Base-by-base conservation (phyloP, 1,139 yeast genomes). In the Nakaseomyces nivariensis region DNA sequence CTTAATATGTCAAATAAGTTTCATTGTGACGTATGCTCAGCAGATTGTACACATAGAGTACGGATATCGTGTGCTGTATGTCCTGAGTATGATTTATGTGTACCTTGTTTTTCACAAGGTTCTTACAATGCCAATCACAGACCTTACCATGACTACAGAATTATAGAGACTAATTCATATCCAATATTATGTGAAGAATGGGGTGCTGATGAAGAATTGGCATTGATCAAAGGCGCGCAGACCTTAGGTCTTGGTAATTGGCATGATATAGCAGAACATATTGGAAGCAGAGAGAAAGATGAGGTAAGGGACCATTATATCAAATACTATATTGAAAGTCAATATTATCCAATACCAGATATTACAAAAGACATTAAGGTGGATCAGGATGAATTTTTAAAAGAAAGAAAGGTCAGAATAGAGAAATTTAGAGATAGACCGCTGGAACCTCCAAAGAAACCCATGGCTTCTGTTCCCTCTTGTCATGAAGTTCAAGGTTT, bases 161-260 rank as follows among this genome's bases (percentile, higher is more conserved):
- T 92, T 27, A 84, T 92, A 42, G 98, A 92, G 67, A 96, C 94
- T 59, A 92, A 90, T 63, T 86, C 96, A 4, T 92, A 88, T 63
- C 98, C 99, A 0, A 86, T 94, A 25, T 84, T 92, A 58, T 86
- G 81, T 49, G 78, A 77, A 51, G 92, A 85, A 47, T 92, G 99
- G 99, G 98, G 98, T 33, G 98, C 98, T 0, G 98, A 92, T 67
- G 99, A 92, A 67, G 99, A 92, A 66, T 66, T 90, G 53, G 72
- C 88, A 46, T 72, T 92, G 53, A 78, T 94, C 24, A 96, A 89
- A 66, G 98, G 97, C 6, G 84, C 95, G 48, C 96, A 90, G 66
- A 84, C 87, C 5, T 77, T 78, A 50, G 98, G 99, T 0, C 72
- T 90, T 51, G 99, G 98, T 4, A 90, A 90, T 66, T 92, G 98